Base-by-base conservation (phyloP, 176 grass and related monocot species). In the Tillandsia leiboldiana region DNA sequence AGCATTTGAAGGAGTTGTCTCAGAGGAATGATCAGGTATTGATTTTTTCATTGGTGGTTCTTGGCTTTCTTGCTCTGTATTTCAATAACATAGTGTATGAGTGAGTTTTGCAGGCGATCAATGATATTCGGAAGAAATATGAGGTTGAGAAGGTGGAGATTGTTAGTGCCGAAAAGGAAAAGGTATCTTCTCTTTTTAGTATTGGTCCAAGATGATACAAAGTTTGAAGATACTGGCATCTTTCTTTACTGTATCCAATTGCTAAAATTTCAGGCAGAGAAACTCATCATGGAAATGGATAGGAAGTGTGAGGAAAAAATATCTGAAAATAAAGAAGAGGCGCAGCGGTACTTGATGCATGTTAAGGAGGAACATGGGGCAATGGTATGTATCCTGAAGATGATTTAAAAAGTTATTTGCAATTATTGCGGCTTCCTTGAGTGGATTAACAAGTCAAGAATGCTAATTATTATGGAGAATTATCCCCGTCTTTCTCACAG, bases 21-120 rank as follows among this genome's bases (percentile, higher is more conserved):
- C 83, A 77, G 8, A 92, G 85, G 87, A 96, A 90, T 85, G 93
- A 96, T 65, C 88, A 96, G 93, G 93, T 92, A 81, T 65, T 72
- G 17, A 48, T 65, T 72, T 82, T 24, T 24, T 29, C 58, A 50
- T 75, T 73, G 66, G 51, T 29, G 69, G 11, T 50, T 1, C 26
- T 66, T 20, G 14, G 72, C 63, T 64, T 79, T 59, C 12, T 59
- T 51, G 10, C 7, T 53, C 53, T 78, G 11, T 62, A 11, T 51
- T 13, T 69, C 51, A 66, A 51, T 73, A 51, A 66, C 73, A 27
- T 75, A 48, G 52, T 64, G 75, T 71, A 52, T 51, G 68, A 84
- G 63, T 75, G 65, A 73, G 28, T 87, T 81, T 83, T 69, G 51
- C 68, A 96, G 93, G 88, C 86, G 68, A 92, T 96, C 68, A 96